These are phyloP conservation scores for Meyerozyma carpophila DNA, from an alignment of 1,139 yeast genomes.

Conservation along the genomic window DNA sequence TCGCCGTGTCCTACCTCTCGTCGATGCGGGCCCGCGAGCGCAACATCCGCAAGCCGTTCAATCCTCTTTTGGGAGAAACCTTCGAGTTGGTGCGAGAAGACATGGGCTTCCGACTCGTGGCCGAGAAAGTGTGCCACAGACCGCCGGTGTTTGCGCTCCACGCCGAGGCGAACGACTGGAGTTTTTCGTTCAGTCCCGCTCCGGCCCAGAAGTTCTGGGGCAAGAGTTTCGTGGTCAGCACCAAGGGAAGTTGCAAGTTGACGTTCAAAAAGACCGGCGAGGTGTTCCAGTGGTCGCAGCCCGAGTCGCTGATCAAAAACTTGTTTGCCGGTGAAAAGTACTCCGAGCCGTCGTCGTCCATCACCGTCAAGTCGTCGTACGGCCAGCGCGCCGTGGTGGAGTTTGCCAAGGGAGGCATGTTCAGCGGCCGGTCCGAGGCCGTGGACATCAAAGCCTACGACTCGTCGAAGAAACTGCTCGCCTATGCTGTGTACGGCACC, in stretches of 20 bases:
- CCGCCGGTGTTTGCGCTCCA: constrained; percentile 80
- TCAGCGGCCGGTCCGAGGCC: constrained; percentile 84
- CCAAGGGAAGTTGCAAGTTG: constrained; percentile 62
- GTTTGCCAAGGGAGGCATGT: constrained; percentile 71
- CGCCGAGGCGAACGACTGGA: constrained; percentile 73
- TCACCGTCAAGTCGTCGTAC: constrained; percentile 60
- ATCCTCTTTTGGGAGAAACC: constrained; percentile 86
- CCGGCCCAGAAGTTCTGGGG: constrained; percentile 97
- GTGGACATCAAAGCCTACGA: constrained; percentile 53
- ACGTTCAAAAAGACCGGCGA: constrained; percentile 60
- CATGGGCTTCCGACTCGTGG: constrained; percentile 57
- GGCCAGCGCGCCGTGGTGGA: constrained; percentile 69
- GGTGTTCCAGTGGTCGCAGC: constrained; percentile 72
- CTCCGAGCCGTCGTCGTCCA: constrained; percentile 76
- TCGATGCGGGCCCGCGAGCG: constrained; percentile 70
- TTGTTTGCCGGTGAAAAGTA: constrained; percentile 93
- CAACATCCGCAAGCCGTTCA: constrained; percentile 82
- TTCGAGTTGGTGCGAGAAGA: constrained; percentile 80
- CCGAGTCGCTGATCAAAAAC: constrained; percentile 77
- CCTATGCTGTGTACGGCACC: constrained; percentile 54
- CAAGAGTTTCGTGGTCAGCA: constrained; percentile 77
- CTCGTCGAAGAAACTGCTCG: constrained; percentile 26
- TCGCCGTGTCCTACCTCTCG: constrained; percentile 74
- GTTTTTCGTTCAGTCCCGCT: constrained; percentile 63
- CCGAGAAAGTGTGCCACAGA: constrained; percentile 78